Conservation (phyloP, 129 eudicot species). For the Artemisia argyi region DNA sequence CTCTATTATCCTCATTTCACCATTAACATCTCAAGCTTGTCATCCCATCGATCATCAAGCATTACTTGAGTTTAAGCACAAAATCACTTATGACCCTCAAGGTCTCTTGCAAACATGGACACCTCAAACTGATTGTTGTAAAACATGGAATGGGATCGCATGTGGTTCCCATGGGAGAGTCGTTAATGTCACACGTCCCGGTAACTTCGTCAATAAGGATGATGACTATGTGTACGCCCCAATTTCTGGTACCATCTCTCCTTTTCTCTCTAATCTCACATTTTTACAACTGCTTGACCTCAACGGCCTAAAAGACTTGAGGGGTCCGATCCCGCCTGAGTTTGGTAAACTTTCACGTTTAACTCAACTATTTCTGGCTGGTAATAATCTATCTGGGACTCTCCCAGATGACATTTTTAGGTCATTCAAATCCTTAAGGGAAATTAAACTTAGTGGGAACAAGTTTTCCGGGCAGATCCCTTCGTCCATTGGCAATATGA, state of each 20-base stretch:
- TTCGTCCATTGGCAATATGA: slow-evolving; percentile 47
- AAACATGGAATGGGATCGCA: slow-evolving; percentile 64
- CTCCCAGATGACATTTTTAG: slow-evolving; percentile 35
- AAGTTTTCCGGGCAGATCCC: slow-evolving; percentile 59
- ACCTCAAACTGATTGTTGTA: slow-evolving; percentile 67
- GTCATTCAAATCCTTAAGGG: slow-evolving; percentile 37
- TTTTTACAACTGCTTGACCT: slow-evolving; percentile 73
- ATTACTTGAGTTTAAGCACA: slow-evolving; percentile 54
- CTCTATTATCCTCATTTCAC: slow-evolving; percentile 14
- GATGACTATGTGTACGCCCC: slow-evolving; percentile 50
- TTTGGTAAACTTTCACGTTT: slow-evolving; percentile 61
- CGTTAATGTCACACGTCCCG: slow-evolving; percentile 61
- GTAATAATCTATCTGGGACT: slow-evolving; percentile 56
- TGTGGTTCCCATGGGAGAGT: slow-evolving; percentile 72
- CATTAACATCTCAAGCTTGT: slow-evolving; percentile 44
- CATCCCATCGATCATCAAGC: slow-evolving; percentile 59
- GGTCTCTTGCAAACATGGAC: slow-evolving; percentile 59
- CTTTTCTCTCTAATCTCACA: slow-evolving; percentile 70
- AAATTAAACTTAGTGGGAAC: slow-evolving; percentile 61
- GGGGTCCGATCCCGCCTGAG: slow-evolving; percentile 72
- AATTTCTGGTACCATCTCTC: slow-evolving; percentile 76
- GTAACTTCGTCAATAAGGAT: slow-evolving; percentile 50
- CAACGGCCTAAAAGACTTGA: slow-evolving; percentile 57
- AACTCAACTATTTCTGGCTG: slow-evolving; percentile 51
- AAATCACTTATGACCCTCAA: slow-evolving; percentile 72